Conservation (phyloP, 257 asterid genomes). For the Solanum chmielewskii region DNA sequence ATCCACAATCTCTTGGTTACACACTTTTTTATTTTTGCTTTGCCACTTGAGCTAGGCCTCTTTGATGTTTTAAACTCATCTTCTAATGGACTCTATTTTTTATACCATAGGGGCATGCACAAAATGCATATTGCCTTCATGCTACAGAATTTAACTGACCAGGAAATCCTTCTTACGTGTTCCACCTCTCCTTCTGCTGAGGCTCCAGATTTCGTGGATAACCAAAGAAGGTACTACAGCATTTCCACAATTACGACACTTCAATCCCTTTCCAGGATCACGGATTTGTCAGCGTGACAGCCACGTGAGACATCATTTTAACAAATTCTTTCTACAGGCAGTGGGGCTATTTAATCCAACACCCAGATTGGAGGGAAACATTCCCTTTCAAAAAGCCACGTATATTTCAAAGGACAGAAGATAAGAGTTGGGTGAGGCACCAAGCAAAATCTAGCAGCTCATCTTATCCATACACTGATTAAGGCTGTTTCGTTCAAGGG, state of each 20-base stretch:
- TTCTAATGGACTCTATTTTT: background rate
- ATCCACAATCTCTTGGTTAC: background rate
- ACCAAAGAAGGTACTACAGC: slow-evolving; percentile 45
- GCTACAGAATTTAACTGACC: slow-evolving; percentile 50
- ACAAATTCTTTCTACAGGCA: slow-evolving; percentile 29
- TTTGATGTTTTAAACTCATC: background rate
- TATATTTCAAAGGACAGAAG: slow-evolving; percentile 44
- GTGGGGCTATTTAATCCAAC: slow-evolving; percentile 58
- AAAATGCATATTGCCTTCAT: slow-evolving; percentile 35
- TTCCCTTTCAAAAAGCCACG: slow-evolving; percentile 60
- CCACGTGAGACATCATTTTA: background rate
- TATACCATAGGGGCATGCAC: slow-evolving; percentile 32
- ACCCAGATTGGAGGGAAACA: slow-evolving; percentile 63
- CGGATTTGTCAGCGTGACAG: background rate
- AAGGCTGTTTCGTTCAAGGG: background rate
- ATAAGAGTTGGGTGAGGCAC: slow-evolving; percentile 46
- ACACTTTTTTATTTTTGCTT: background rate
- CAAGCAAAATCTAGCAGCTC: background rate
- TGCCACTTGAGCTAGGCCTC: background rate
- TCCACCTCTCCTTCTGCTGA: slow-evolving; percentile 91
- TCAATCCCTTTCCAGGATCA: background rate
- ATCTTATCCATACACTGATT: background rate
- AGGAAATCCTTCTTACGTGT: slow-evolving; percentile 63
- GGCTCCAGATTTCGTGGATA: slow-evolving; percentile 65
- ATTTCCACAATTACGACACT: background rate